Evolutionary conservation across 352 stramenopile species (phyloP).

Genomic region (Pythium periplocum): DNA sequence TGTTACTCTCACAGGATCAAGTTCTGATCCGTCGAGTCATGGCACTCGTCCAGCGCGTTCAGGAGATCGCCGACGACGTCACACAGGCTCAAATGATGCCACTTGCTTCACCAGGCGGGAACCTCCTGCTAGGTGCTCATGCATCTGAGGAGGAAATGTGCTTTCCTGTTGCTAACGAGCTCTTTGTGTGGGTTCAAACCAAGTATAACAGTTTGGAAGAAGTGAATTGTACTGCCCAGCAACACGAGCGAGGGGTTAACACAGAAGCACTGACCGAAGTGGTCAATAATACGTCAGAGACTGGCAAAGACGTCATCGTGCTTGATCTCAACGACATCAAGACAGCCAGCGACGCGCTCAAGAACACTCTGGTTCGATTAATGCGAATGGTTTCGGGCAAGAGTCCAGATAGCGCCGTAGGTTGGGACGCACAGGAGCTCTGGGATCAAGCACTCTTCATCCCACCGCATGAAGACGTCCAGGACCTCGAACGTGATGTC

Average conservation of each 20-base stretch:
- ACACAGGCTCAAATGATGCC: not conserved
- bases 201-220: too few species aligned
- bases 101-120: not conserved
- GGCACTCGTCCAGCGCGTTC: slow-evolving; percentile 24
- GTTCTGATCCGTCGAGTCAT: slow-evolving; percentile 28
- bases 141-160: not conserved
- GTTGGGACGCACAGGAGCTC: slow-evolving; percentile 41
- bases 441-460: slow-evolving; percentile 65
- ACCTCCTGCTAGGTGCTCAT: not conserved
- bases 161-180: too few species aligned
- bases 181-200: too few species aligned
- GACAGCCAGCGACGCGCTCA: slow-evolving; percentile 27
- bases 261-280: not conserved
- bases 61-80: slow-evolving; percentile 32
- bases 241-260: not conserved
- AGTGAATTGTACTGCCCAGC: not conserved
- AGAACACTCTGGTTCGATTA: slow-evolving; percentile 22
- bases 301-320: slow-evolving; percentile 19
- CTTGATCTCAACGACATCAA: slow-evolving; percentile 20
- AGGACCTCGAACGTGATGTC: slow-evolving; percentile 38
- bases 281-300: not conserved
- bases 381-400: slow-evolving; percentile 27
- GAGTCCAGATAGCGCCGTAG: slow-evolving; percentile 38
- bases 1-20: slow-evolving; percentile 20
- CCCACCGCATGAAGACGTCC: slow-evolving; percentile 38